A percentile compares a stretch with the other conserved stretches of the same genome.
Conservation (phyloP, 2,329 filamentous ascomycete species). For the Curvularia spicifera region DNA sequence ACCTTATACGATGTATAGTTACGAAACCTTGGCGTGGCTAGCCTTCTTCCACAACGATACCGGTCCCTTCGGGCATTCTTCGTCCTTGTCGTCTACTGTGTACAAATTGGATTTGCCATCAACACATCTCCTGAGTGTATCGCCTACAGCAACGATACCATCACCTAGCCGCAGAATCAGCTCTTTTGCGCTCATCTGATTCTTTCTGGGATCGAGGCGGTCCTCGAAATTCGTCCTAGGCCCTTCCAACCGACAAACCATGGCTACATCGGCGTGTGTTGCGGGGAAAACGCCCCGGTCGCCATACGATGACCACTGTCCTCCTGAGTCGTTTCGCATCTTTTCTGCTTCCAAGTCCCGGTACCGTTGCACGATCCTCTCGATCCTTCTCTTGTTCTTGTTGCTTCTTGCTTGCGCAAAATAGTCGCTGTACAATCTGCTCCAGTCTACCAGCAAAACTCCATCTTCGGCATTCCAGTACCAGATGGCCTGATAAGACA, state of each 20-base stretch:
- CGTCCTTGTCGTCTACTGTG: background rate
- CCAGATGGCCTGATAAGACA: constrained; percentile 8
- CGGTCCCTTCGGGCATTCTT: background rate
- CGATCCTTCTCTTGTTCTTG: constrained; percentile 1
- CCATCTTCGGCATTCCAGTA: constrained; percentile 15
- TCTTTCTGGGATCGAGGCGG: background rate
- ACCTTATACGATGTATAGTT: background rate
- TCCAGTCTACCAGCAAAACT: constrained; percentile 18
- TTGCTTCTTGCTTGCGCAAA: constrained; percentile 8
- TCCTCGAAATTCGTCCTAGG: background rate
- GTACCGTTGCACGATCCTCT: constrained; percentile 1
- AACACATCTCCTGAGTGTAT: background rate
- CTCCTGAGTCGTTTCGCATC: background rate
- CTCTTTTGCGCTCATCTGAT: constrained; percentile 5
- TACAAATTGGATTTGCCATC: constrained; percentile 1
- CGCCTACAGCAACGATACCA: background rate
- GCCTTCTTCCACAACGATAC: background rate
- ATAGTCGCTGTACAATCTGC: constrained; percentile 14
- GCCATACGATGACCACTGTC: constrained; percentile 6
- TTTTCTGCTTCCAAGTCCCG: constrained; percentile 4
- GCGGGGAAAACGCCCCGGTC: constrained; percentile 9
- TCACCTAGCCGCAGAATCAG: constrained; percentile 2
- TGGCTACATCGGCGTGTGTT: constrained; percentile 8
- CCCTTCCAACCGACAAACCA: constrained; percentile 9
- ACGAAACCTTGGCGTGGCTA: background rate